A percentile compares a stretch with the other conserved stretches of the same genome.
phyloP scores from a whole-genome alignment of 1,284 basidiomycete species.

The Malassezia dermatis region DNA sequence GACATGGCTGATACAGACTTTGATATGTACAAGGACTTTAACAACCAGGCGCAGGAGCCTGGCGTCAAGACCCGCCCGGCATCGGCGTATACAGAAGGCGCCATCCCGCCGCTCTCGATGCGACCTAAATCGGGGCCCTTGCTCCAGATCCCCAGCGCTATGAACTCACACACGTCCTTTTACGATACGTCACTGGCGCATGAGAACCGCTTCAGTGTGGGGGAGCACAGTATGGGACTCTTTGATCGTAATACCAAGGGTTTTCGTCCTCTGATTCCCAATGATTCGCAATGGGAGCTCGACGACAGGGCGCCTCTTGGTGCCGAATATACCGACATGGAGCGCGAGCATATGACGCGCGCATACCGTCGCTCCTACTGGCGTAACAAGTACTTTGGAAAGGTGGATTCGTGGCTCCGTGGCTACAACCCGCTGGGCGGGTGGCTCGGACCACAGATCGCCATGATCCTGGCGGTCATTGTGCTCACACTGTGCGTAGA shows the following conservation, averaged over 20 bases:
- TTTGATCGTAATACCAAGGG: neutral
- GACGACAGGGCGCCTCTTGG: conserved; percentile 12
- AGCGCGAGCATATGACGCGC: conserved; percentile 14
- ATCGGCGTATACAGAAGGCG: neutral
- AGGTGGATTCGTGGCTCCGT: conserved; percentile 2
- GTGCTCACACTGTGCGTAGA: neutral
- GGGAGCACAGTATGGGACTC: neutral
- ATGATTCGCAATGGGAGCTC: conserved; percentile 5
- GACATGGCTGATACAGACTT: conserved; percentile 3
- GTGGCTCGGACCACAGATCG: conserved; percentile 7
- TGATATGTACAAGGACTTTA: conserved; percentile 16
- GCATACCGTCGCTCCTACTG: neutral
- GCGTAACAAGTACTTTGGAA: neutral
- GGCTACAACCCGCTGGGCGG: conserved; percentile 4
- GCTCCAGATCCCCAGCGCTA: neutral
- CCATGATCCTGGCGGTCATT: neutral
- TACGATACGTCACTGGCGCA: neutral
- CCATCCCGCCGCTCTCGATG: neutral
- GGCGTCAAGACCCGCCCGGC: neutral
- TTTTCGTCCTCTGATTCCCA: neutral
- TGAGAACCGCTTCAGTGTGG: neutral
- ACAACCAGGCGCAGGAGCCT: conserved; percentile 3
- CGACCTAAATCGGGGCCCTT: neutral
- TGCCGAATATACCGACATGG: conserved; percentile 5
- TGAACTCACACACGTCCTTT: neutral